Evolutionary conservation across 208 protist genomes (phyloP).

Genomic region (Leishmania tropica): DNA sequence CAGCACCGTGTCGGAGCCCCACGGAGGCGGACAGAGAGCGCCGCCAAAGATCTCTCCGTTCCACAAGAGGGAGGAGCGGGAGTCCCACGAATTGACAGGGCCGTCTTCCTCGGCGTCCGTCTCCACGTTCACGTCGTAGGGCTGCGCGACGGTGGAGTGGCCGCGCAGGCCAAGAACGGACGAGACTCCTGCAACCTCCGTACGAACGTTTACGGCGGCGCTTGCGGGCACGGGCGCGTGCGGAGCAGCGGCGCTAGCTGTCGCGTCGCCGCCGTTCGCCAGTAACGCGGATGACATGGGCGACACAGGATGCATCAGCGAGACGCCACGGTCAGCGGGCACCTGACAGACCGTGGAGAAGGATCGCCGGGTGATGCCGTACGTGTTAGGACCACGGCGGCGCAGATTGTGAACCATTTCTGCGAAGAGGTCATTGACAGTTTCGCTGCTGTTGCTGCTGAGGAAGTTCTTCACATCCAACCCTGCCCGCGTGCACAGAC

Average conservation of each 20-base stretch:
- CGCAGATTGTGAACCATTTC: slow-evolving; percentile 48
- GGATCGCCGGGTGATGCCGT: slow-evolving; percentile 42
- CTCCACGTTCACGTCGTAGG: slow-evolving; percentile 65
- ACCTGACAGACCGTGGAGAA: slow-evolving; percentile 21
- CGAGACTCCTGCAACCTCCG: slow-evolving; percentile 51
- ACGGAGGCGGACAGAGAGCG: slow-evolving; percentile 53
- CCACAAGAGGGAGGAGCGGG: slow-evolving; percentile 70
- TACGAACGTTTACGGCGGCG: slow-evolving; percentile 19
- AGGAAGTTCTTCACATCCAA: slow-evolving; percentile 27
- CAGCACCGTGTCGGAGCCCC: slow-evolving; percentile 75
- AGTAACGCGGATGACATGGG: background rate
- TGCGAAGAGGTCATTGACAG: slow-evolving; percentile 26
- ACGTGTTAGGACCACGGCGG: slow-evolving; percentile 53
- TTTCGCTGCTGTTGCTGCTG: slow-evolving; percentile 6
- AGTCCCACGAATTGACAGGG: slow-evolving; percentile 23
- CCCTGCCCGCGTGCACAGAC: slow-evolving; percentile 13
- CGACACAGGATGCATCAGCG: slow-evolving; percentile 3
- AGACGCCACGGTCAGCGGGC: background rate
- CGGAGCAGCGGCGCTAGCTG: too few species aligned
- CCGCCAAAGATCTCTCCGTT: slow-evolving; percentile 91
- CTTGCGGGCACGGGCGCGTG: background rate
- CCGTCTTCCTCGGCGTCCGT: slow-evolving; percentile 42
- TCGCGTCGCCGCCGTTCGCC: background rate
- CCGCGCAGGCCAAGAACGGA: slow-evolving; percentile 74
- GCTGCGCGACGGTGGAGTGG: slow-evolving; percentile 53